A percentile compares a stretch with the other conserved stretches of the same genome.
phyloP scores from a whole-genome alignment of 805 yeast species.

The Kuraishia ogatae region DNA sequence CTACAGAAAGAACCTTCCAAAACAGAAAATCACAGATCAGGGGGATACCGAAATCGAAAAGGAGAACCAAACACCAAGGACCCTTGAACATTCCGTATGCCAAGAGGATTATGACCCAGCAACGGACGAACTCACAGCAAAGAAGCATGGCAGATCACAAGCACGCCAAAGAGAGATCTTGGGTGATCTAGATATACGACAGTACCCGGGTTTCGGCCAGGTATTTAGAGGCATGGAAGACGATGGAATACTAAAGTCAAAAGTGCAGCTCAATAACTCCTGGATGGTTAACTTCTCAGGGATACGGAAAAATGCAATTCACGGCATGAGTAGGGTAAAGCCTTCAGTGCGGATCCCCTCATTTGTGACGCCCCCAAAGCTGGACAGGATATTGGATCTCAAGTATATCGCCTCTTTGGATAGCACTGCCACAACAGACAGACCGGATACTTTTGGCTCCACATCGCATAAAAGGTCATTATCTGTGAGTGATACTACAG shows the following conservation, averaged over 20 bases:
- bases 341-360: conserved; percentile 1
- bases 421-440: background rate
- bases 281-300: conserved; percentile 3
- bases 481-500: background rate
- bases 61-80: background rate
- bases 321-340: background rate
- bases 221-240: background rate
- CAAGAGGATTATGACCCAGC: background rate
- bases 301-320: background rate
- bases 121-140: background rate
- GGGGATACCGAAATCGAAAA: background rate
- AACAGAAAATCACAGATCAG: background rate
- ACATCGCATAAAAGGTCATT: background rate
- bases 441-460: background rate
- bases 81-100: background rate
- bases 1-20: background rate
- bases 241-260: conserved; percentile 1
- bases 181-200: conserved; percentile 6
- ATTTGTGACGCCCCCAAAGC: conserved; percentile 3
- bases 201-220: conserved; percentile 7
- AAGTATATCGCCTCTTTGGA: conserved; percentile 1
- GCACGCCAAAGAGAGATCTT: conserved; percentile 5
- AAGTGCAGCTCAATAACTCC: background rate
- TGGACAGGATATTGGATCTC: conserved; percentile 1
- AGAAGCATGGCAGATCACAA: background rate